Conservation (phyloP, 306 rosid species). For the Quercus bicolor region DNA sequence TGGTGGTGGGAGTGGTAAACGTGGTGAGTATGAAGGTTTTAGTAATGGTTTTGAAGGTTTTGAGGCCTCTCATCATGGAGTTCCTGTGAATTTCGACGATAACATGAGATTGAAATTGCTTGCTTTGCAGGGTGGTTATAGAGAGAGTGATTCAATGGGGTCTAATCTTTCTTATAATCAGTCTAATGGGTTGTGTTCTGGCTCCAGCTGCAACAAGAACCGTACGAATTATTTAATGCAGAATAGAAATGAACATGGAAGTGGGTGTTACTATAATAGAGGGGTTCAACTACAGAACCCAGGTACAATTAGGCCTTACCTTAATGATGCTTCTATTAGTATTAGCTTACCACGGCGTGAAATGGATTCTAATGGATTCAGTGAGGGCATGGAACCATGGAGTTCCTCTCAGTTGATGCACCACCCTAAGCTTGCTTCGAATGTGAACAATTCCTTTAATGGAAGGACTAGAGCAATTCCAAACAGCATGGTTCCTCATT, state of each 20-base stretch:
- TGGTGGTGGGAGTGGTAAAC: conserved; percentile 16
- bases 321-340: conserved; percentile 17
- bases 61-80: conserved; percentile 15
- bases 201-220: conserved; percentile 19
- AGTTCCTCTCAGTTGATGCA: conserved; percentile 27
- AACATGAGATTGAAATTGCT: conserved; percentile 8
- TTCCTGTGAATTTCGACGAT: conserved; percentile 16
- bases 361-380: conserved; percentile 15
- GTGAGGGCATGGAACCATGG: conserved; percentile 16
- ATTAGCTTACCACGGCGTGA: conserved; percentile 22
- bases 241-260: conserved; percentile 23
- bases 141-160: conserved; percentile 25
- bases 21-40: conserved; percentile 8
- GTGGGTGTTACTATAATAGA: conserved; percentile 9
- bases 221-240: conserved; percentile 19
- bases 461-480: conserved; percentile 20
- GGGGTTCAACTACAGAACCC: conserved; percentile 24
- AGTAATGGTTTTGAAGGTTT: conserved; percentile 15
- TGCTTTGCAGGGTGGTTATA: conserved; percentile 8
- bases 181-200: conserved; percentile 18
- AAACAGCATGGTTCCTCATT: conserved; percentile 2
- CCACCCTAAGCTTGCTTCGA: conserved; percentile 13
- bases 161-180: conserved; percentile 21
- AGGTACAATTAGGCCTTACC: conserved; percentile 6
- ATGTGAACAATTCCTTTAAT: conserved; percentile 21